Evolutionary conservation across 768 basidiomycete species (phyloP).

Genomic region (Mrakia blollopis): DNA sequence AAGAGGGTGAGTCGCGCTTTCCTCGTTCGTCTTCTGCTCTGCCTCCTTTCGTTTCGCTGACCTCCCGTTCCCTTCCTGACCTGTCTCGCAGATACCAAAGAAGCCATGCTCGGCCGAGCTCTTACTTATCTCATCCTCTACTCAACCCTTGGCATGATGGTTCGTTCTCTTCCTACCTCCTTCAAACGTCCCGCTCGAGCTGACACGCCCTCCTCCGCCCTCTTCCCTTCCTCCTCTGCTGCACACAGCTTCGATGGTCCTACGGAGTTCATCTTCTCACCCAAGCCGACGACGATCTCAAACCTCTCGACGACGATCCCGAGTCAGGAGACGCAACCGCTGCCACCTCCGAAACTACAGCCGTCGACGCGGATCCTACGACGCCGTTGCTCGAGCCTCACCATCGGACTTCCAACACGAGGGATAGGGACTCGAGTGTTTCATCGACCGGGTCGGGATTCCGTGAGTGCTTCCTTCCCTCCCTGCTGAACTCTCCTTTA

Average conservation of each 20-base stretch:
- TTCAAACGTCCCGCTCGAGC: too few species aligned
- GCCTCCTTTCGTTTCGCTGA: conserved; percentile 56
- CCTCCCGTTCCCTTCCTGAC: conserved; percentile 30
- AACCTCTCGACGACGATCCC: background rate
- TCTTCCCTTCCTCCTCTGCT: too few species aligned
- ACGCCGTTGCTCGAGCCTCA: conserved; percentile 13
- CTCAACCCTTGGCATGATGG: conserved; percentile 89
- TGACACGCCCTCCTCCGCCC: too few species aligned
- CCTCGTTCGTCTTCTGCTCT: background rate
- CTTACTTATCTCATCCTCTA: conserved; percentile 86
- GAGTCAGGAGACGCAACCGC: background rate
- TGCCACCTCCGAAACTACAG: background rate
- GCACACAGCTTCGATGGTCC: conserved; percentile 63
- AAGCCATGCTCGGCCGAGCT: conserved; percentile 87
- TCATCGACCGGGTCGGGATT: background rate
- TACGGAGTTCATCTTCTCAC: conserved; percentile 80
- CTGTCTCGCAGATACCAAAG: conserved; percentile 59
- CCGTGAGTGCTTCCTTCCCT: background rate
- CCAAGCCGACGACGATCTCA: conserved; percentile 39
- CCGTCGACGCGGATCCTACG: background rate
- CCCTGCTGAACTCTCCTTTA: too few species aligned
- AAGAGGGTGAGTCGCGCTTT: background rate
- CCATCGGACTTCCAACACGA: background rate
- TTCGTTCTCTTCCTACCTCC: too few species aligned
- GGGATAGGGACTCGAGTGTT: background rate